Percentiles rank a stretch among this genome's conserved stretches.
Evolutionary conservation across 2,329 filamentous ascomycete genomes (phyloP).

Genomic region (Cercospora zeae-maydis): DNA sequence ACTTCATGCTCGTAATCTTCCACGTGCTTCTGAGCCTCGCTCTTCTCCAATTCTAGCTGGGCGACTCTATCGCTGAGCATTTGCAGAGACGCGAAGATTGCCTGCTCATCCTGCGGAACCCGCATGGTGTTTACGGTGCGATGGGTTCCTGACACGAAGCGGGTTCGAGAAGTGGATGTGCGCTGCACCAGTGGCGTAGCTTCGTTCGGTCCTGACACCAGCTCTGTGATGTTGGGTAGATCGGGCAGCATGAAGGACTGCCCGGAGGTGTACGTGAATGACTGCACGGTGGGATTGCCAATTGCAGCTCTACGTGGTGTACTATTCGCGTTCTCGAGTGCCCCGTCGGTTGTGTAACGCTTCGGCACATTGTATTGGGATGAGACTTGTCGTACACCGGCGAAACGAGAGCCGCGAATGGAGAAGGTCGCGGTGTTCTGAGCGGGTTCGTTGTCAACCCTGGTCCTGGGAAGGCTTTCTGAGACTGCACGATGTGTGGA

Average conservation of each 20-base stretch:
- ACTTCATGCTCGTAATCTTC: slow-evolving; percentile 61
- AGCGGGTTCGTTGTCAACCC: slow-evolving; percentile 51
- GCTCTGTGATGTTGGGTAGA: slow-evolving; percentile 58
- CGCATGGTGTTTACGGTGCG: slow-evolving; percentile 52
- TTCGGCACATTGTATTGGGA: slow-evolving; percentile 20
- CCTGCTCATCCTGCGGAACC: slow-evolving; percentile 60
- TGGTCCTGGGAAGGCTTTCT: slow-evolving; percentile 55
- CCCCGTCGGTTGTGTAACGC: slow-evolving; percentile 21
- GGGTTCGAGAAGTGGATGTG: slow-evolving; percentile 49
- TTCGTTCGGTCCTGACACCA: slow-evolving; percentile 58
- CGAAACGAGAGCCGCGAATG: slow-evolving; percentile 56
- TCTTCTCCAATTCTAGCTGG: slow-evolving; percentile 55
- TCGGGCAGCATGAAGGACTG: slow-evolving; percentile 59
- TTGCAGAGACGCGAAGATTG: slow-evolving; percentile 58
- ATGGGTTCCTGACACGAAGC: slow-evolving; percentile 52
- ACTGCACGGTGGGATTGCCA: slow-evolving; percentile 36
- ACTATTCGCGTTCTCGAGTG: slow-evolving; percentile 15
- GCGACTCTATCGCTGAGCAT: slow-evolving; percentile 56
- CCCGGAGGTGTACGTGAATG: slow-evolving; percentile 50
- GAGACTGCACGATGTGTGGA: slow-evolving; percentile 46
- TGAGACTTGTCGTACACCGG: slow-evolving; percentile 29
- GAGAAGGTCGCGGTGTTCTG: slow-evolving; percentile 40
- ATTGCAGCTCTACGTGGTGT: slow-evolving; percentile 29
- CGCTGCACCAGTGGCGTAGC: slow-evolving; percentile 56
- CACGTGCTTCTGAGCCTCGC: slow-evolving; percentile 49